These are phyloP conservation scores for Colletotrichum musicola DNA, from an alignment of 2,329 filamentous ascomycete species.

Conservation along the genomic window DNA sequence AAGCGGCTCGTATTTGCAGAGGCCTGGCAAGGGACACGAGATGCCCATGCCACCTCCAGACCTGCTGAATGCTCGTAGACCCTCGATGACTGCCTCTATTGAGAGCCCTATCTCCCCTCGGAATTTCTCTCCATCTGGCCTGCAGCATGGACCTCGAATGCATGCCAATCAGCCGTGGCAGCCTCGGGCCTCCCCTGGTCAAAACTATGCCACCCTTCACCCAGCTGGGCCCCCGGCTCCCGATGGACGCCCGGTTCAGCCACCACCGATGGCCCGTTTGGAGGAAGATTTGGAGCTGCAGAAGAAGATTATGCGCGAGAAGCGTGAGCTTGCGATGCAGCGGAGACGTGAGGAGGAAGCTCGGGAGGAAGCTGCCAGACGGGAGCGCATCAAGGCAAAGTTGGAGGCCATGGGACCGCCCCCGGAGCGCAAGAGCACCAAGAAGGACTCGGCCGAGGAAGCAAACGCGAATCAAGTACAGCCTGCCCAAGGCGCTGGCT, in stretches of 20 bases:
- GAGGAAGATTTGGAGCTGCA: constrained; percentile 73
- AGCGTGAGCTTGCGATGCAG: constrained; percentile 76
- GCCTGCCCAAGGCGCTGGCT: constrained; percentile 36
- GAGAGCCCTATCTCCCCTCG: constrained; percentile 65
- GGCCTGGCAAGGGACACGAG: constrained; percentile 61
- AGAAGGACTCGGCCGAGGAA: constrained; percentile 65
- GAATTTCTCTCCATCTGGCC: constrained; percentile 54
- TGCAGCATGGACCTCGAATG: constrained; percentile 47
- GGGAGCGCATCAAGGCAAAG: constrained; percentile 79
- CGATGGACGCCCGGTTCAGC: constrained; percentile 45
- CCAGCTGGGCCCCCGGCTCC: constrained; percentile 46
- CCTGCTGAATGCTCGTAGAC: constrained; percentile 57
- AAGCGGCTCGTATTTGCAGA: constrained; percentile 77
- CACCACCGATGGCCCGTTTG: constrained; percentile 48
- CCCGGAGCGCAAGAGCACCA: constrained; percentile 70
- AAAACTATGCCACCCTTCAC: constrained; percentile 55
- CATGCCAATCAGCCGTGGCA: constrained; percentile 38
- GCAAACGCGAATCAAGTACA: constrained; percentile 49
- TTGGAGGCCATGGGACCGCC: constrained; percentile 77
- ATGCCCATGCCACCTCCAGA: constrained; percentile 57
- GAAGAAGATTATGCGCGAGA: constrained; percentile 80
- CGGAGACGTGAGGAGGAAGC: constrained; percentile 76
- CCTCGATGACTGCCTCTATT: constrained; percentile 62
- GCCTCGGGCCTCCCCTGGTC: constrained; percentile 58
- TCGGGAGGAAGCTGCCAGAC: constrained; percentile 77